phyloP scores from a whole-genome alignment of 345 rosid species.

The Excoecaria agallocha region DNA sequence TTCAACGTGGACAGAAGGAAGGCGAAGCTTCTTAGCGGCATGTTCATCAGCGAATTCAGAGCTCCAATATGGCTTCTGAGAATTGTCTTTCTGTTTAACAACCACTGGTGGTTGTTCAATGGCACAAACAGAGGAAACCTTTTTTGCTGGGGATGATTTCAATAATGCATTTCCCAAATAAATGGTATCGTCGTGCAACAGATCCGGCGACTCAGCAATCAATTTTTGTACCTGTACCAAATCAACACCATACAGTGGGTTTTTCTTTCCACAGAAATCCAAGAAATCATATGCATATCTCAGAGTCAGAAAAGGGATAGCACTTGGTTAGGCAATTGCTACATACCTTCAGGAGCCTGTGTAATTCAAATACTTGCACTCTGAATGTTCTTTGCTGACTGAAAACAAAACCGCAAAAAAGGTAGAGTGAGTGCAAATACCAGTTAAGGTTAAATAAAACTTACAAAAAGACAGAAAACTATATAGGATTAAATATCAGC shows the following conservation, averaged over 20 bases:
- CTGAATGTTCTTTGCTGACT: constrained; percentile 32
- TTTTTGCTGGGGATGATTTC: constrained; percentile 10
- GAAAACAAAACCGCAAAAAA: constrained; percentile 25
- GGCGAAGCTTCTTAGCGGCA: constrained; percentile 16
- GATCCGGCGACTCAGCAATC: constrained; percentile 24
- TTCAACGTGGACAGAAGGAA: constrained; percentile 29
- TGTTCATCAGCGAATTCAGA: constrained; percentile 27
- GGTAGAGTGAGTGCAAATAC: neutral
- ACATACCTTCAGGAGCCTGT: constrained; percentile 23
- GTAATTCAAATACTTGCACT: constrained; percentile 31
- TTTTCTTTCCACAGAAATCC: constrained; percentile 1
- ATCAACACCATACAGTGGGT: constrained; percentile 1
- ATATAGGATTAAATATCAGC: neutral
- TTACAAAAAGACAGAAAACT: neutral
- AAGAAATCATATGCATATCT: constrained; percentile 5
- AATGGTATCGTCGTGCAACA: constrained; percentile 15
- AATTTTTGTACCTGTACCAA: constrained; percentile 24
- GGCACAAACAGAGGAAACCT: constrained; percentile 17
- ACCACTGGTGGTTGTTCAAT: constrained; percentile 19
- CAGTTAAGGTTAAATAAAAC: neutral
- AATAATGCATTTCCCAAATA: constrained; percentile 13
- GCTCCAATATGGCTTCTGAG: constrained; percentile 27
- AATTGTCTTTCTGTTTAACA: constrained; percentile 21
- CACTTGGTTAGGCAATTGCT: constrained; percentile 7
- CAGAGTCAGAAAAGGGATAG: neutral